Evolutionary conservation across 805 yeast genomes (phyloP), one percentile per base, ranked within the genome.

Genomic region (Wickerhamiella azyma): DNA sequence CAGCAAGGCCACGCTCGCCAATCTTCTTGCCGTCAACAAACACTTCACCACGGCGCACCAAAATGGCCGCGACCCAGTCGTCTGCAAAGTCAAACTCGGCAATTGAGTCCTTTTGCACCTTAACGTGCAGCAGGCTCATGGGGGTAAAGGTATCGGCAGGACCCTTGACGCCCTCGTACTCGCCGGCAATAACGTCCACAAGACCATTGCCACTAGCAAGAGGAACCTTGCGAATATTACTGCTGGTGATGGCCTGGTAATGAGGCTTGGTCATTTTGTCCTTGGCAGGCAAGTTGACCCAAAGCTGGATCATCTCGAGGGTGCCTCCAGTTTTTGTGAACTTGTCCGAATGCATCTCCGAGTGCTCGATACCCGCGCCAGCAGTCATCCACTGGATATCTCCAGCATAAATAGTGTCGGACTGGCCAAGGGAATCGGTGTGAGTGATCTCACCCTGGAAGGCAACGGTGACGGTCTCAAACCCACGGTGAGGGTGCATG

Each of bases 381-480:
- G 94, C 94, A 32, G 94, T 85, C 94, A 85, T 85, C 62, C 85
- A 84, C 63, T 85, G 95, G 53, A 85, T 66, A 60, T 85, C 94
- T 46, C 94, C 94, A 7, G 84, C 75, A 50, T 74, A 70, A 45
- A 85, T 64, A 24, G 84, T 69, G 45, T 94, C 94, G 43, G 72
- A 69, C 13, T 80, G 67, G 1, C 94, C 94, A 3, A 92, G 81
- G 64, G 85, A 84, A 60, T 85, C 95, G 57, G 81, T 86, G 59
- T 81, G 92, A 4, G 83, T 81, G 61, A 81, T 62, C 52, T 71
- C 73, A 37, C 88, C 88, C 45, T 73, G 67, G 49, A 74, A 62
- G 46, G 81, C 63, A 51, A 77, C 70, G 1, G 88, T 79, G 48
- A 81, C 72, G 18, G 89, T 81, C 58, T 81, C 86, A 59, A 79